Percentiles rank a stretch among this genome's conserved stretches.
These are phyloP conservation scores for Apiotrichum sp. DNA, from an alignment of 1,284 basidiomycete species.

Conservation along the genomic window DNA sequence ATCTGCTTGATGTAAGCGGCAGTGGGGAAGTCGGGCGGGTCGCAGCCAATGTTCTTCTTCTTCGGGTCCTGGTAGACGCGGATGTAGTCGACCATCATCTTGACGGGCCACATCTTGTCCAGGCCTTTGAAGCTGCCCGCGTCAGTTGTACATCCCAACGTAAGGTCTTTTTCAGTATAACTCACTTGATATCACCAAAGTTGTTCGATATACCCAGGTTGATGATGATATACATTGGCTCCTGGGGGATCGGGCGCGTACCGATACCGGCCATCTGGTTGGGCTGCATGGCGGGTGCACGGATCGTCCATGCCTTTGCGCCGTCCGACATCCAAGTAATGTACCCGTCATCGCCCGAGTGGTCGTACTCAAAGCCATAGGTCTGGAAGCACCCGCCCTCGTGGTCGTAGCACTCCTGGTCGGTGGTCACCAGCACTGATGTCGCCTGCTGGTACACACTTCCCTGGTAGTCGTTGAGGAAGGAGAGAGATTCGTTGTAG, in stretches of 20 bases:
- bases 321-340: constrained; percentile 70
- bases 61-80: constrained; percentile 47
- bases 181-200: constrained; percentile 63
- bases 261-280: constrained; percentile 64
- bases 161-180: constrained; percentile 38
- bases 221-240: constrained; percentile 61
- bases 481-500: constrained; percentile 48
- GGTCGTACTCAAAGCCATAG: constrained; percentile 63
- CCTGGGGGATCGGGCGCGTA: constrained; percentile 68
- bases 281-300: constrained; percentile 62
- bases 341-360: constrained; percentile 57
- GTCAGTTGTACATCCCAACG: constrained; percentile 37
- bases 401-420: constrained; percentile 43
- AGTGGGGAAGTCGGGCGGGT: constrained; percentile 53
- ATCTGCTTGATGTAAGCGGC: constrained; percentile 51
- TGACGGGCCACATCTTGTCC: constrained; percentile 6
- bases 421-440: constrained; percentile 30
- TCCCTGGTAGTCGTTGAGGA: constrained; percentile 54
- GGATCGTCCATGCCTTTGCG: constrained; percentile 67
- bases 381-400: constrained; percentile 51
- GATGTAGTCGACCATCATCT: constrained; percentile 44
- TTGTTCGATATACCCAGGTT: constrained; percentile 70
- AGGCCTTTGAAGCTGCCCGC: constrained; percentile 35
- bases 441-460: constrained; percentile 59
- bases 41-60: constrained; percentile 44